Evolutionary conservation across 2,329 filamentous ascomycete species (phyloP).

Genomic region (Leptographium flavum): DNA sequence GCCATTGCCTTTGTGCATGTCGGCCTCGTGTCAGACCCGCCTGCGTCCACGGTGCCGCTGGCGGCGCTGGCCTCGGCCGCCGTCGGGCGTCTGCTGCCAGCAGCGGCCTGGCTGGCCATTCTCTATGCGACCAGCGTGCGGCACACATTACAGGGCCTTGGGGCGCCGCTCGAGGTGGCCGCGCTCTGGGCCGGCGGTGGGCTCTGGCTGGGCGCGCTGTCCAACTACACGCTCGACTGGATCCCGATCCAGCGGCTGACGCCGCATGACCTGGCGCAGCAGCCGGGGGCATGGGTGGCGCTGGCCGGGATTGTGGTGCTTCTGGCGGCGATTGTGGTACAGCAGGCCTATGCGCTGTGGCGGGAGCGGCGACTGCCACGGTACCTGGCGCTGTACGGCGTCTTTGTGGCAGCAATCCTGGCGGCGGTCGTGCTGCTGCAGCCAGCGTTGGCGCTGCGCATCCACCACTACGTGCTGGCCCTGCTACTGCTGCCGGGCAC

Average conservation of each 20-base stretch:
- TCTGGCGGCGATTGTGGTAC: constrained; percentile 51
- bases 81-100: constrained; percentile 71
- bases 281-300: constrained; percentile 77
- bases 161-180: constrained; percentile 79
- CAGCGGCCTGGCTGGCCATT: constrained; percentile 75
- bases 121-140: constrained; percentile 70
- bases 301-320: constrained; percentile 62
- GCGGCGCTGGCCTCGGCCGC: constrained; percentile 54
- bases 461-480: constrained; percentile 90
- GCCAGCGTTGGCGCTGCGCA: constrained; percentile 66
- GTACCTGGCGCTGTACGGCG: constrained; percentile 64
- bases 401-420: constrained; percentile 53
- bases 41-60: constrained; percentile 40
- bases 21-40: constrained; percentile 82
- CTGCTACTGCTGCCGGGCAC: constrained; percentile 81
- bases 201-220: constrained; percentile 88
- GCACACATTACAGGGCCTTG: constrained; percentile 49
- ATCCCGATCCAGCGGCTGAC: constrained; percentile 92
- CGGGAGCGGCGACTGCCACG: constrained; percentile 67
- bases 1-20: constrained; percentile 78
- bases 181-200: constrained; percentile 76
- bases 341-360: constrained; percentile 75
- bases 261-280: constrained; percentile 71
- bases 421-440: constrained; percentile 45
- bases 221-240: constrained; percentile 89